These are phyloP conservation scores for Fusarium sp. DNA, from an alignment of 2,329 filamentous ascomycete genomes.

Conservation along the genomic window DNA sequence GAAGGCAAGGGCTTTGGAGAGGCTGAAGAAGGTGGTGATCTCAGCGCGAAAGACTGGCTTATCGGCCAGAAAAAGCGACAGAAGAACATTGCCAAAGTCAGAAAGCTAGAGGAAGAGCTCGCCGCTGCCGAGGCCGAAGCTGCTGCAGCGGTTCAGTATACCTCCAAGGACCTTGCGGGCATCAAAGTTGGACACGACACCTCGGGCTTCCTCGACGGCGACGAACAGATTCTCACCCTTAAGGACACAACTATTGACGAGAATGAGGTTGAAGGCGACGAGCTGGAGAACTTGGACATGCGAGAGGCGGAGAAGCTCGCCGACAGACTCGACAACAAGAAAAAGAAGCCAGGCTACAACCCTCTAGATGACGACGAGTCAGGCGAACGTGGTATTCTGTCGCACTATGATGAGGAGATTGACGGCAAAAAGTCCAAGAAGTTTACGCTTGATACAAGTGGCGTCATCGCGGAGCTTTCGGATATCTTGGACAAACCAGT, in stretches of 20 bases:
- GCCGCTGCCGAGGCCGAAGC: constrained; percentile 77
- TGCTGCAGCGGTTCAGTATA: constrained; percentile 76
- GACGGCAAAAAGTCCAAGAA: constrained; percentile 87
- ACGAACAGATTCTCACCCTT: constrained; percentile 92
- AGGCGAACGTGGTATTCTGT: constrained; percentile 75
- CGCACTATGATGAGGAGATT: constrained; percentile 97
- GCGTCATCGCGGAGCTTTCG: constrained; percentile 72
- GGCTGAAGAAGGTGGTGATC: constrained; percentile 69
- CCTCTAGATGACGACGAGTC: constrained; percentile 78
- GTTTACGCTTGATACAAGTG: constrained; percentile 86
- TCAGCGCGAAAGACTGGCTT: constrained; percentile 89
- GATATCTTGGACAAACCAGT: constrained; percentile 64
- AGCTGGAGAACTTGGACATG: constrained; percentile 82
- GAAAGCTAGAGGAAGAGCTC: constrained; percentile 78
- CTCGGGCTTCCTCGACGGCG: constrained; percentile 80
- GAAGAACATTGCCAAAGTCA: constrained; percentile 85
- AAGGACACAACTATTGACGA: constrained; percentile 90
- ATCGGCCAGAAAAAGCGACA: constrained; percentile 91
- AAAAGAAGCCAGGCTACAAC: constrained; percentile 89
- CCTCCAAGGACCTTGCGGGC: constrained; percentile 85
- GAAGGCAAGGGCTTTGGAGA: constrained; percentile 89
- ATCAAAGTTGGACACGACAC: constrained; percentile 93
- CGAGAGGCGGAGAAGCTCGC: constrained; percentile 77
- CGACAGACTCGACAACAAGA: constrained; percentile 86
- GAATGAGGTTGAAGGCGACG: constrained; percentile 87